Evolutionary conservation across 2,329 filamentous ascomycete species (phyloP), one percentile per base, ranked within the genome.

Genomic region (Ophioceras dolichostomum): DNA sequence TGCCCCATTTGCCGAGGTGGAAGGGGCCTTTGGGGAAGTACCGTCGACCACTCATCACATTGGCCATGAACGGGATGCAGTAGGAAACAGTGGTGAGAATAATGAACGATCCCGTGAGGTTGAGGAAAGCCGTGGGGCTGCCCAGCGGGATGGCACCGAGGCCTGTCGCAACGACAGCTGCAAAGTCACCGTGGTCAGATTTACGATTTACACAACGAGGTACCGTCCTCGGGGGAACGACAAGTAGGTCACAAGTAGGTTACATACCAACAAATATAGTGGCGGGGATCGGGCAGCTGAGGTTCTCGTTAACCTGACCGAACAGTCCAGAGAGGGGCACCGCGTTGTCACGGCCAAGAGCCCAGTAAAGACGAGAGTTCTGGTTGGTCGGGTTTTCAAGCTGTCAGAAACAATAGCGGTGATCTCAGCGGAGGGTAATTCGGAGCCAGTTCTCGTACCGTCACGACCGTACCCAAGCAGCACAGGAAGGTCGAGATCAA

Each of bases 251-350:
- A n/a, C n/a, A n/a, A n/a, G n/a, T 9, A 19, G 13, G 29, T 18
- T n/a, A 41, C 45, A 31, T 39, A 47, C 47, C 50, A 41, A 68
- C 70, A 40, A 72, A 63, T n/a, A 78, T 42, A 1, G 73, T 76
- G 2, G 75, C 63, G 39, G 69, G 67, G 40, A 79, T 59, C 1
- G 75, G 75, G 48, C 74, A 77, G 38, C 72, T 70, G 39, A 74
- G 64, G 1, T 44, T 55, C 42, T 63, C 59, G 50, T 70, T 66
- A 45, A 79, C 72, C 14, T 49, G 53, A n/a, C 64, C 58, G 41
- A 78, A 68, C 53, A 70, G 58, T 10, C 48, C 39, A 2, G 66
- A 61, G 48, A 76, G 70, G 0, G 75, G 75, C 3, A 75, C 74
- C 3, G 74, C 74, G 28, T 70, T 67, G 50, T 79, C 75, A 22